Conservation (phyloP, 129 eudicot genomes). For the Helichrysum umbraculigerum region DNA sequence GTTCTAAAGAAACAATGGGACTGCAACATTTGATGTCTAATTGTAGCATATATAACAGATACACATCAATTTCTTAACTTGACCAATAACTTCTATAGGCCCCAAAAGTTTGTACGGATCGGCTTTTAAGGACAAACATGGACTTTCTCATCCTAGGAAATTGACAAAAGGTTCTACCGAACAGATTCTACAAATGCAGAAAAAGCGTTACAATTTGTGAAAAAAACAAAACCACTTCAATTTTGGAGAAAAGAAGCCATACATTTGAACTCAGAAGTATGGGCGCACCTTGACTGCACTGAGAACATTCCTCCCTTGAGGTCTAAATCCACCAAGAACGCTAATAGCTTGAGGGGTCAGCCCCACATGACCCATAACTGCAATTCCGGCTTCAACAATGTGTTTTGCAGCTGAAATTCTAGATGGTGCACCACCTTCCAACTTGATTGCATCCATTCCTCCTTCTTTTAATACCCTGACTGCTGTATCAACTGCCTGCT, state of each 20-base stretch:
- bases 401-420: conserved; percentile 92
- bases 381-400: conserved; percentile 95
- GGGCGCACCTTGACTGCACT: conserved; percentile 63
- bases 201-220: neutral
- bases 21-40: neutral
- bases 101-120: conserved; percentile 12
- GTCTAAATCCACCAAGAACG: conserved; percentile 98
- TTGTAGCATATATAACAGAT: neutral
- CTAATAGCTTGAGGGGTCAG: conserved; percentile 97
- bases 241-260: neutral
- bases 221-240: neutral
- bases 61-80: neutral
- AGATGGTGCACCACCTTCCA: conserved; percentile 96
- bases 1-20: neutral
- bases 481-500: conserved; percentile 95
- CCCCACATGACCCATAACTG: conserved; percentile 96
- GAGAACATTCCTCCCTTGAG: conserved; percentile 81
- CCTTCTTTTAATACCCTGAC: conserved; percentile 93
- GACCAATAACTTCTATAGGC: neutral
- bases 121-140: conserved; percentile 20
- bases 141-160: neutral
- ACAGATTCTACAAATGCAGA: neutral
- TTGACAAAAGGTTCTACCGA: neutral
- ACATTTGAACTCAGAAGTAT: conserved; percentile 10
- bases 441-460: conserved; percentile 94